Conservation (phyloP, 192 early-diverging fungal species). For the Rhizophagus clarus region DNA sequence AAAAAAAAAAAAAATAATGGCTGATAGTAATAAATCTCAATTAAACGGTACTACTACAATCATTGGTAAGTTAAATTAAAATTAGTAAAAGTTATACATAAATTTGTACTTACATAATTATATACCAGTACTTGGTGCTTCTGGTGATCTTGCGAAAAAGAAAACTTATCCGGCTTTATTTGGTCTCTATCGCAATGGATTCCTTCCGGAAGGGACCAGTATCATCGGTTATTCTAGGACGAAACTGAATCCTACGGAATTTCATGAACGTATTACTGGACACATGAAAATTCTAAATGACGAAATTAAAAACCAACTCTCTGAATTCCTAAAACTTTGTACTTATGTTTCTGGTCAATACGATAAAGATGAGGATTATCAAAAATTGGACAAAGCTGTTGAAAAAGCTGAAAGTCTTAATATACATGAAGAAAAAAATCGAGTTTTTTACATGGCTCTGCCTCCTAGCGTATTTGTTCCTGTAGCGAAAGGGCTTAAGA, state of each 20-base stretch:
- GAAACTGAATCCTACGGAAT: slow-evolving; percentile 73
- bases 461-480: slow-evolving; percentile 94
- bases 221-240: slow-evolving; percentile 95
- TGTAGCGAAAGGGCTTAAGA: slow-evolving; percentile 74
- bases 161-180: slow-evolving; percentile 98
- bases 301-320: slow-evolving; percentile 56
- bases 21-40: background rate
- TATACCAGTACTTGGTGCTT: slow-evolving; percentile 76
- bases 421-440: slow-evolving; percentile 55
- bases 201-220: slow-evolving; percentile 70
- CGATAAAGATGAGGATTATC: slow-evolving; percentile 73
- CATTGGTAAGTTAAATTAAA: background rate
- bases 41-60: slow-evolving; percentile 19
- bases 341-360: slow-evolving; percentile 85
- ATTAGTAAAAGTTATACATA: background rate
- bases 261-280: slow-evolving; percentile 69
- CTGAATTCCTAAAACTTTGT: slow-evolving; percentile 69
- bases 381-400: slow-evolving; percentile 64
- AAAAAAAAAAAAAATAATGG: background rate
- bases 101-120: background rate
- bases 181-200: slow-evolving; percentile 84
- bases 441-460: slow-evolving; percentile 94
- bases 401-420: slow-evolving; percentile 55
- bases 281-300: slow-evolving; percentile 69
- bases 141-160: slow-evolving; percentile 96